These are phyloP conservation scores for Aspergillus floridensis DNA, from an alignment of 2,329 filamentous ascomycete genomes.

Conservation along the genomic window DNA sequence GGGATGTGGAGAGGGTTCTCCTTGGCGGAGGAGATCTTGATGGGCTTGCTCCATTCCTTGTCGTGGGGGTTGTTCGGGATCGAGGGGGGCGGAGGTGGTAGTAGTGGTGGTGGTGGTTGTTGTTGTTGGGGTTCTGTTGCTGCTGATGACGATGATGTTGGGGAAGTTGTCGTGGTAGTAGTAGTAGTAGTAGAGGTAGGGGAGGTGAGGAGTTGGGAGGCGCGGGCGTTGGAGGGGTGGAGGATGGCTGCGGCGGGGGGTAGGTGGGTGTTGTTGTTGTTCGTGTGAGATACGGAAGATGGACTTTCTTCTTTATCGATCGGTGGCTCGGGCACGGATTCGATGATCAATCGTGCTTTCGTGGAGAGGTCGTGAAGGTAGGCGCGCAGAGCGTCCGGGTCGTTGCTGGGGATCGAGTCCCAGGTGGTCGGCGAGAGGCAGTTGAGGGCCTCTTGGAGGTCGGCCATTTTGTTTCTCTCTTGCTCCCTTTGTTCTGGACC, in stretches of 20 bases:
- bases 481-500: background rate
- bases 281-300: slow-evolving; percentile 18
- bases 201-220: background rate
- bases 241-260: slow-evolving; percentile 50
- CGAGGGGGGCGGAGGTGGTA: slow-evolving; percentile 20
- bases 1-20: slow-evolving; percentile 74
- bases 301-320: slow-evolving; percentile 20
- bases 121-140: slow-evolving; percentile 50
- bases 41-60: slow-evolving; percentile 80
- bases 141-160: slow-evolving; percentile 46
- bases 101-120: slow-evolving; percentile 51
- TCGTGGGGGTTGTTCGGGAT: slow-evolving; percentile 51
- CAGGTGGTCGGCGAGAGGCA: slow-evolving; percentile 57
- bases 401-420: slow-evolving; percentile 47
- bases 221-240: slow-evolving; percentile 53
- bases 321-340: slow-evolving; percentile 67
- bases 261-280: slow-evolving; percentile 27
- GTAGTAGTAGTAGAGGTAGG: background rate
- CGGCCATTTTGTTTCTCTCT: slow-evolving; percentile 45
- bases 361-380: slow-evolving; percentile 62
- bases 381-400: slow-evolving; percentile 48
- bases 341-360: slow-evolving; percentile 67
- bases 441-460: slow-evolving; percentile 59
- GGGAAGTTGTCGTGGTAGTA: slow-evolving; percentile 31
- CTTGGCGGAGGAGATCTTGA: slow-evolving; percentile 58